Evolutionary conservation across 306 rosid species (phyloP).

Genomic region (Adenanthera pavonina): DNA sequence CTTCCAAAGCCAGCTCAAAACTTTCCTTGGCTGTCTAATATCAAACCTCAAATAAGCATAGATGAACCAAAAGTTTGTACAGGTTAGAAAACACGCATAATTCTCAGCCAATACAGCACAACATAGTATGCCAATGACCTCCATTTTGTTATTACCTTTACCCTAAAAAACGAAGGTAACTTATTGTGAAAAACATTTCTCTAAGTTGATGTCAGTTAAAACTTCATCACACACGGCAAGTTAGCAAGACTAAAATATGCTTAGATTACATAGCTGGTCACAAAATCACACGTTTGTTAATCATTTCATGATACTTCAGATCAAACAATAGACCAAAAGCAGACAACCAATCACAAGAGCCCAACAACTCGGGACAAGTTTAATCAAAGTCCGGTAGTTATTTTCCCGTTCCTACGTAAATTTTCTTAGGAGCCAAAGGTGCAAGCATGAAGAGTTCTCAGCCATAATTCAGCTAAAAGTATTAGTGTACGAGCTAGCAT

Average conservation of each 20-base stretch:
- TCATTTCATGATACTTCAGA: neutral
- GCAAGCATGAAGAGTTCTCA: neutral
- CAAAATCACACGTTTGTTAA: neutral
- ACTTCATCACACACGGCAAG: neutral
- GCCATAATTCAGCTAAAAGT: neutral
- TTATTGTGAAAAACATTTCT: neutral
- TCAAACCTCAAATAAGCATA: constrained; percentile 27
- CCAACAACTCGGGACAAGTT: neutral
- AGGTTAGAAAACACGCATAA: neutral
- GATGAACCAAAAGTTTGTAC: neutral
- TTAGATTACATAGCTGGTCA: neutral
- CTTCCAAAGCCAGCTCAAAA: constrained; percentile 92
- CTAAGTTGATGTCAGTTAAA: neutral
- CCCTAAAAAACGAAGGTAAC: neutral
- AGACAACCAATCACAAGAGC: neutral
- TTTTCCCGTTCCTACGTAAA: neutral
- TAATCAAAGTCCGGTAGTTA: neutral
- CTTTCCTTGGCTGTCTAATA: constrained; percentile 85
- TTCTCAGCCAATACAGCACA: neutral
- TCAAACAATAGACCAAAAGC: neutral
- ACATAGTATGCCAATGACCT: neutral
- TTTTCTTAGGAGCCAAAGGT: neutral
- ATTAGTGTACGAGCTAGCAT: neutral
- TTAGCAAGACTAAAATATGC: neutral
- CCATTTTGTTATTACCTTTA: neutral